Conservation (phyloP, 2,329 filamentous ascomycete genomes). For the Paecilomyces sp. region DNA sequence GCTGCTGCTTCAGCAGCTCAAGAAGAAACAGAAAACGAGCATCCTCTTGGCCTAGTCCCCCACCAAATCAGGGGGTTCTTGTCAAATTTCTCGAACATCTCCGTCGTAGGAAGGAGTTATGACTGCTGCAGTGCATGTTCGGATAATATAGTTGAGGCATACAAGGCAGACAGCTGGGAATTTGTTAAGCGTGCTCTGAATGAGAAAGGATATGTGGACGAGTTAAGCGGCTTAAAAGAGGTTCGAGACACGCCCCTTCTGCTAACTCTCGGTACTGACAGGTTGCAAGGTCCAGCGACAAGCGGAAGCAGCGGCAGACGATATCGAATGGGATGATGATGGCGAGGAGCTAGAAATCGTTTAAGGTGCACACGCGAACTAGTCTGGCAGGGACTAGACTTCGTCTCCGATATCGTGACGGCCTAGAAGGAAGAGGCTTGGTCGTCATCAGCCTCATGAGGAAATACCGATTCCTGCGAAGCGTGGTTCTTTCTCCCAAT, state of each 20-base stretch:
- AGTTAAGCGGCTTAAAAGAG: conserved; percentile 55
- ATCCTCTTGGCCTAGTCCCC: conserved; percentile 48
- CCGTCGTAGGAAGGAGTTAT: conserved; percentile 51
- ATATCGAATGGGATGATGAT: conserved; percentile 40
- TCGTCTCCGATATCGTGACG: not conserved
- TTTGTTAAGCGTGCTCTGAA: conserved; percentile 55
- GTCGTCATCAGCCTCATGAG: conserved; percentile 3
- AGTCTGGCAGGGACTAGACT: not conserved
- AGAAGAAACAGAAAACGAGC: conserved; percentile 28
- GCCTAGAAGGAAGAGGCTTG: not conserved
- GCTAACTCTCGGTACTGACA: conserved; percentile 12
- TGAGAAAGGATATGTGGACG: conserved; percentile 57
- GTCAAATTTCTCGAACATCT: conserved; percentile 52
- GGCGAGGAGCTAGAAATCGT: conserved; percentile 30
- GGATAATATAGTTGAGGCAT: conserved; percentile 45
- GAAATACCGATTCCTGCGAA: conserved; percentile 37
- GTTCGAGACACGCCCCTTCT: conserved; percentile 23
- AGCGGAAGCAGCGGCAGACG: conserved; percentile 38
- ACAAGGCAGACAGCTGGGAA: conserved; percentile 50
- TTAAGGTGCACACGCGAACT: conserved; percentile 9
- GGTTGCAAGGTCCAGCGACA: conserved; percentile 34
- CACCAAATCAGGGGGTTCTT: conserved; percentile 60
- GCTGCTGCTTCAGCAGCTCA: conserved; percentile 31
- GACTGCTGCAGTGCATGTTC: conserved; percentile 59
- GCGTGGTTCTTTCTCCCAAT: conserved; percentile 57